Base-by-base conservation (phyloP, 306 rosid species). In the Pyrus communis region DNA sequence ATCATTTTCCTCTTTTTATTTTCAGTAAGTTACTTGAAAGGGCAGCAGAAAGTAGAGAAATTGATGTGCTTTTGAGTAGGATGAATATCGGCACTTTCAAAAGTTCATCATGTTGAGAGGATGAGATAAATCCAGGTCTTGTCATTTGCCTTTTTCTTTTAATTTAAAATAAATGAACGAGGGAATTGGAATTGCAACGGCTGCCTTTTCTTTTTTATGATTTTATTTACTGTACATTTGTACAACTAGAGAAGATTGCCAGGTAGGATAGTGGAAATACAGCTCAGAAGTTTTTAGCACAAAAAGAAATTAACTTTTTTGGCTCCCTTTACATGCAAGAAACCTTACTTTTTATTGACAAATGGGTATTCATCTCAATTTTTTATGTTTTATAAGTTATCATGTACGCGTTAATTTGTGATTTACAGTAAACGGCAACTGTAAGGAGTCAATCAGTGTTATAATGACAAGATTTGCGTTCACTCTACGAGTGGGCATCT, bases 171-270 rank as follows among this genome's bases (percentile, higher is more conserved):
- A 10, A 42, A 42, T 42, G 45, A 42, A 9, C 3, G 45, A 3
- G 45, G 12, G 45, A 42, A 42, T 42, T 42, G 12, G 45, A 42
- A 42, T 42, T 42, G 45, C 45, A 42, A 9, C 12, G 45, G 45
- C 45, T 9, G 45, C 45, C 45, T 42, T 42, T 42, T 40, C 45
- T 40, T 9, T 40, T 9, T 9, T 9, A 4, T 64, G 4, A 4
- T 31, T 31, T 30, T 18, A 31, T n/a, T 64, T 8, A 14, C 69
- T 18, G 18, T 27, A 27, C 59, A 27, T 59, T 67, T 42, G 66
- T 57, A 74, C 54, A 69, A 69, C 25, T 5, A 33, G 60, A 81
- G 78, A 57, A 67, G 84, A 38, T 78, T 75, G 27, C 42, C 74
- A 69, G 78, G 30, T 23, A 22, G 28, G 31, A 63, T 72, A 75